Conservation (phyloP, 176 grass and related monocot species). For the Zoysia pacifica region DNA sequence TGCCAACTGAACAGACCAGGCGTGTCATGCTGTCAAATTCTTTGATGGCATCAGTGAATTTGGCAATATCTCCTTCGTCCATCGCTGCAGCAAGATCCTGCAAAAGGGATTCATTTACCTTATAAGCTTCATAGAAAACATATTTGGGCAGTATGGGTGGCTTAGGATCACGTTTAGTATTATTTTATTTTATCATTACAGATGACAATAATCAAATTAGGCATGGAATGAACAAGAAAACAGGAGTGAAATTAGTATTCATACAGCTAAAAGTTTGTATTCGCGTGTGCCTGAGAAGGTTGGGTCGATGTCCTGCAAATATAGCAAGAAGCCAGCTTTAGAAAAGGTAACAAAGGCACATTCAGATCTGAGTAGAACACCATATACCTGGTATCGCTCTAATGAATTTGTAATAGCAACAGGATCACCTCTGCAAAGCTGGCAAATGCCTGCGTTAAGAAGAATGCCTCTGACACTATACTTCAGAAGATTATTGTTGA, state of each 20-base stretch:
- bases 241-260: slow-evolving; percentile 29
- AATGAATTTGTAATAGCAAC: slow-evolving; percentile 91
- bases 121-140: slow-evolving; percentile 15
- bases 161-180: background rate
- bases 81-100: slow-evolving; percentile 93
- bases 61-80: slow-evolving; percentile 90
- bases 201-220: slow-evolving; percentile 5
- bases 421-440: slow-evolving; percentile 87
- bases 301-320: slow-evolving; percentile 84
- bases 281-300: slow-evolving; percentile 95
- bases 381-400: slow-evolving; percentile 85
- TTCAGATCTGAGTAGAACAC: slow-evolving; percentile 20
- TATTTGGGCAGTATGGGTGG: background rate
- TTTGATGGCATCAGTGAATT: slow-evolving; percentile 91
- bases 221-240: slow-evolving; percentile 24
- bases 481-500: slow-evolving; percentile 96
- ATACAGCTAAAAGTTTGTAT: slow-evolving; percentile 94
- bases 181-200: slow-evolving; percentile 25
- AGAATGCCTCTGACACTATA: slow-evolving; percentile 94
- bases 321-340: slow-evolving; percentile 27
- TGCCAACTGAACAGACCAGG: slow-evolving; percentile 58
- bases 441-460: slow-evolving; percentile 97
- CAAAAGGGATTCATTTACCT: slow-evolving; percentile 4
- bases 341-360: slow-evolving; percentile 26
- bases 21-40: slow-evolving; percentile 99